phyloP scores from a whole-genome alignment of 306 rosid species.

The Geum urbanum region DNA sequence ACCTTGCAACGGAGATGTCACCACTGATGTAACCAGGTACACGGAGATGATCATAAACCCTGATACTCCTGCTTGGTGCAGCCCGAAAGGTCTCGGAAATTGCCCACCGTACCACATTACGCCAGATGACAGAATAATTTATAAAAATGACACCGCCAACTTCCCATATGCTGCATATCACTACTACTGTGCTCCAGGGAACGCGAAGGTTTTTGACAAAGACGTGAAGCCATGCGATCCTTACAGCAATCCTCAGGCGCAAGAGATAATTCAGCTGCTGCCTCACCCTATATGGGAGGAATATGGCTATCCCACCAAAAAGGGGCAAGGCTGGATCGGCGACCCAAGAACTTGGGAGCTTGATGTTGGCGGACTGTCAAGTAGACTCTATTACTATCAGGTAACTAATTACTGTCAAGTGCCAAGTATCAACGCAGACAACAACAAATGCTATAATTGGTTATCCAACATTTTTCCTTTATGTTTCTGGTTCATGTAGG shows the following conservation, averaged over 20 bases:
- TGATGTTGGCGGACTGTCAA: conserved; percentile 70
- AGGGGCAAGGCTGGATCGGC: conserved; percentile 75
- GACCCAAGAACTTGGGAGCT: conserved; percentile 79
- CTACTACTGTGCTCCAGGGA: conserved; percentile 74
- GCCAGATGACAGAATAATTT: conserved; percentile 48
- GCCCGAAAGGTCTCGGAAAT: conserved; percentile 34
- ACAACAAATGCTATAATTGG: neutral
- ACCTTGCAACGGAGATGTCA: conserved; percentile 45
- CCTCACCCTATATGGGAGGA: conserved; percentile 78
- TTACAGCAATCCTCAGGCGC: conserved; percentile 82
- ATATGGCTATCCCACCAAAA: conserved; percentile 65
- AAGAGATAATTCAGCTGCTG: conserved; percentile 72
- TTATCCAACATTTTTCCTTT: neutral
- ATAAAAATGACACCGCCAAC: conserved; percentile 60
- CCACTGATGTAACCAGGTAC: conserved; percentile 59
- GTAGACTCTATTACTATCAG: conserved; percentile 72
- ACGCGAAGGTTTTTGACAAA: conserved; percentile 51
- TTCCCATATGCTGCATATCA: conserved; percentile 75
- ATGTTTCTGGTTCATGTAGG: conserved; percentile 34
- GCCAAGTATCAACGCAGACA: neutral
- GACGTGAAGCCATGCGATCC: conserved; percentile 65
- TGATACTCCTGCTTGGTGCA: conserved; percentile 54
- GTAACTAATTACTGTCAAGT: conserved; percentile 12
- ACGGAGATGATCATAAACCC: conserved; percentile 65
- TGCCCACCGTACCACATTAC: conserved; percentile 84